Percentiles rank a stretch among this genome's conserved stretches.
phyloP scores from a whole-genome alignment of 2,329 filamentous ascomycete species.

The Dryadomyces quercivorus region DNA sequence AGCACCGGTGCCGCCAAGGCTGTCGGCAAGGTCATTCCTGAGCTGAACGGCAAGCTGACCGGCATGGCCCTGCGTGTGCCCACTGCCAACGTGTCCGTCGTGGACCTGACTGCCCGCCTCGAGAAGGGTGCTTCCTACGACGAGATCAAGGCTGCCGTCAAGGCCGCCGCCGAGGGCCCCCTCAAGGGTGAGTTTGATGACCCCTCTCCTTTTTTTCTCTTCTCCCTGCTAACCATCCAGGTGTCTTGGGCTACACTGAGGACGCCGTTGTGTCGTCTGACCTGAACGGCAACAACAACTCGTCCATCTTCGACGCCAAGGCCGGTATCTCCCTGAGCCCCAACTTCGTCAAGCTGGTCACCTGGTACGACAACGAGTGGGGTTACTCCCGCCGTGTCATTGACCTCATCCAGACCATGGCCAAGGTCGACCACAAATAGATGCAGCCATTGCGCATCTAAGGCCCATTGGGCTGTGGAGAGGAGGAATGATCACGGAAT shows the following conservation, averaged over 20 bases:
- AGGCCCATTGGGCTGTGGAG: neutral
- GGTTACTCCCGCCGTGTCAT: constrained; percentile 95
- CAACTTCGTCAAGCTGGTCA: constrained; percentile 97
- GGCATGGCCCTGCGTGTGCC: constrained; percentile 99
- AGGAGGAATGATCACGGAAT: too few relatives aligned
- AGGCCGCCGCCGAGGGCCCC: constrained; percentile 69
- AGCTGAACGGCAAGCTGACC: constrained; percentile 97
- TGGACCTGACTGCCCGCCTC: constrained; percentile 88
- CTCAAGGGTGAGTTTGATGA: constrained; percentile 64
- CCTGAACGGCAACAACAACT: constrained; percentile 82
- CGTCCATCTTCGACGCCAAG: constrained; percentile 99
- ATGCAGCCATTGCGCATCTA: neutral
- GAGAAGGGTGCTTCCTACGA: constrained; percentile 85
- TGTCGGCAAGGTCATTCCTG: constrained; percentile 98
- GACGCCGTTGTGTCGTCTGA: constrained; percentile 93
- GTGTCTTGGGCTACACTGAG: constrained; percentile 89
- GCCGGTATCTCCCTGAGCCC: constrained; percentile 97
- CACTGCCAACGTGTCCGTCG: constrained; percentile 96
- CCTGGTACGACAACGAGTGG: constrained; percentile 99
- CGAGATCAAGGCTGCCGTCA: constrained; percentile 85
- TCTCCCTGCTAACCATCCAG: constrained; percentile 29
- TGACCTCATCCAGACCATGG: constrained; percentile 67
- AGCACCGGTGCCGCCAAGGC: constrained; percentile 99
- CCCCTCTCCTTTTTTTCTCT: neutral
- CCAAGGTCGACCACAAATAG: constrained; percentile 54